Conservation (phyloP, 2,329 filamentous ascomycete species). For the Xylaria sp. region DNA sequence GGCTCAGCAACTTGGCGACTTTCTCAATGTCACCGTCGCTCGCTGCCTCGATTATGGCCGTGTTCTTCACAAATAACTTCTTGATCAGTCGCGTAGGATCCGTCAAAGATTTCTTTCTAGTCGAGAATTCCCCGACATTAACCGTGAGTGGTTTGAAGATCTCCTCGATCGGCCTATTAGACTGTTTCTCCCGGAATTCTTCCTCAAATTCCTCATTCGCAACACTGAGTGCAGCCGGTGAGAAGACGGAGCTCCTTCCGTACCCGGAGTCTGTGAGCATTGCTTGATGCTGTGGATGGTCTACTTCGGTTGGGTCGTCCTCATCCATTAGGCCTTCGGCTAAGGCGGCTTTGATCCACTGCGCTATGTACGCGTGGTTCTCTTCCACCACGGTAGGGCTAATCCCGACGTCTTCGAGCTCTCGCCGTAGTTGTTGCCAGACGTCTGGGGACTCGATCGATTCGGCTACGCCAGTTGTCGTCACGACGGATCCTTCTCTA, state of each 20-base stretch:
- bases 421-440: conserved; percentile 42
- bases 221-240: conserved; percentile 36
- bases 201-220: conserved; percentile 45
- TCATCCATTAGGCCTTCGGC: conserved; percentile 44
- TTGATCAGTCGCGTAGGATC: conserved; percentile 41
- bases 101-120: conserved; percentile 36
- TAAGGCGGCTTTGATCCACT: conserved; percentile 44
- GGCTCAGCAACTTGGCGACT: conserved; percentile 43
- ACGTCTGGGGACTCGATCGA: conserved; percentile 43
- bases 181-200: conserved; percentile 40
- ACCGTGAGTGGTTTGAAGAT: conserved; percentile 36
- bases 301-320: conserved; percentile 32
- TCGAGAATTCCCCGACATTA: conserved; percentile 28
- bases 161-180: conserved; percentile 34
- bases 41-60: conserved; percentile 46
- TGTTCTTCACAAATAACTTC: conserved; percentile 46
- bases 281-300: not conserved
- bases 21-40: conserved; percentile 45
- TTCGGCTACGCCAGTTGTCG: conserved; percentile 20
- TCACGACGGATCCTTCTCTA: not conserved
- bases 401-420: conserved; percentile 47
- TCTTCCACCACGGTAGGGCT: conserved; percentile 42
- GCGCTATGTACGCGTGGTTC: conserved; percentile 41
- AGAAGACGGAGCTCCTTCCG: conserved; percentile 25
- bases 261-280: conserved; percentile 35